Percentiles rank a stretch among this genome's conserved stretches.
Conservation (phyloP, 768 basidiomycete species). For the Tylopilus rubrobrunneus region DNA sequence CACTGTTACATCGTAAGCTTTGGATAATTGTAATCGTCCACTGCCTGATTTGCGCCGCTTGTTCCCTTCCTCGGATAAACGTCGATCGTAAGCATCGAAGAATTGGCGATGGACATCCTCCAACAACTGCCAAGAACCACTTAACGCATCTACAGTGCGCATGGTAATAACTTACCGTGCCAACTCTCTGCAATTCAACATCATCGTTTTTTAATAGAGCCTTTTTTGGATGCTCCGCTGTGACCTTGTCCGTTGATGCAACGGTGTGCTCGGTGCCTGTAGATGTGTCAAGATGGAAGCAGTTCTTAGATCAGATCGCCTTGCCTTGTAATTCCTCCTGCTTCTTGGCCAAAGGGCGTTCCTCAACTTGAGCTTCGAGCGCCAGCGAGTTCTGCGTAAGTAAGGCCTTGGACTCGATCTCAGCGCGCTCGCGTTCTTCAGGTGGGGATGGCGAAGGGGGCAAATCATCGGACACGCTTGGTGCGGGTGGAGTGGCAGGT, state of each 20-base stretch:
- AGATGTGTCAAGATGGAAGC: neutral
- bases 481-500: constrained; percentile 7
- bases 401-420: constrained; percentile 51
- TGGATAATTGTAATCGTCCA: constrained; percentile 27
- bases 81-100: constrained; percentile 61
- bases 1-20: constrained; percentile 76
- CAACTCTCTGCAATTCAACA: constrained; percentile 73
- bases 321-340: constrained; percentile 72
- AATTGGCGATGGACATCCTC: constrained; percentile 75
- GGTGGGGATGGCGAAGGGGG: constrained; percentile 18
- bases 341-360: constrained; percentile 82
- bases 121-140: constrained; percentile 53
- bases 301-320: constrained; percentile 16
- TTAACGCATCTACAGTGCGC: neutral
- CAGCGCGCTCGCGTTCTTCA: constrained; percentile 42
- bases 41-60: constrained; percentile 25
- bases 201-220: constrained; percentile 88
- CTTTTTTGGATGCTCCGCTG: constrained; percentile 53
- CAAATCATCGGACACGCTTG: constrained; percentile 16
- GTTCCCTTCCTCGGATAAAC: constrained; percentile 25
- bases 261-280: constrained; percentile 14
- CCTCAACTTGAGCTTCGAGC: constrained; percentile 80
- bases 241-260: constrained; percentile 19
- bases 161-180: constrained; percentile 47
- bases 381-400: constrained; percentile 68